Percentiles rank a stretch among this genome's conserved stretches.
phyloP scores from a whole-genome alignment of 805 yeast genomes.

The Nakazawaea ernobii region DNA sequence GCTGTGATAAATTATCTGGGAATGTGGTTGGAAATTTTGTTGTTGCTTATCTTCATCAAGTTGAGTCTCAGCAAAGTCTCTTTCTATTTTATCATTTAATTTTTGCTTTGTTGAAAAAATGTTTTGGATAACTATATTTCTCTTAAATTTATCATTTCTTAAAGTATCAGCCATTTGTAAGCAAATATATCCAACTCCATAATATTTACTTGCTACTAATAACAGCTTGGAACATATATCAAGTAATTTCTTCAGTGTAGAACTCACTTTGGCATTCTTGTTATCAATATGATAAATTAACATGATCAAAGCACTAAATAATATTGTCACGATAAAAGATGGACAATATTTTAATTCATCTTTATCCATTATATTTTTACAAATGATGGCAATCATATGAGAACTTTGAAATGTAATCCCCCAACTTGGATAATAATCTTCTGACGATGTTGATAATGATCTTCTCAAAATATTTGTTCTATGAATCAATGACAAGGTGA shows the following conservation, averaged over 20 bases:
- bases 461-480: constrained; percentile 55
- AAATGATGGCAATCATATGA: constrained; percentile 61
- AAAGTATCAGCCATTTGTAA: constrained; percentile 11
- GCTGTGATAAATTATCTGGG: not conserved
- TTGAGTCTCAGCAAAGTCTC: not conserved
- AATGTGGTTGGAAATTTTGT: not conserved
- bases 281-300: constrained; percentile 11
- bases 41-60: not conserved
- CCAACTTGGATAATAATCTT: constrained; percentile 58
- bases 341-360: constrained; percentile 49
- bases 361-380: constrained; percentile 44
- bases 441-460: not conserved
- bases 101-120: not conserved
- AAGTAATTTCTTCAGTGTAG: constrained; percentile 6
- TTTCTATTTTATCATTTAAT: not conserved
- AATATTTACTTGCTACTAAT: constrained; percentile 5
- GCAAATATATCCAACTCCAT: constrained; percentile 9
- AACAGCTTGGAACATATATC: constrained; percentile 10
- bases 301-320: constrained; percentile 11
- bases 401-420: constrained; percentile 81
- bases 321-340: constrained; percentile 39
- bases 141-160: constrained; percentile 8
- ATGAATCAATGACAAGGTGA: constrained; percentile 65
- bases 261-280: constrained; percentile 8
- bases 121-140: constrained; percentile 6